Evolutionary conservation across 1,284 basidiomycete genomes (phyloP).

Genomic region (Ceratobasidium sp.): DNA sequence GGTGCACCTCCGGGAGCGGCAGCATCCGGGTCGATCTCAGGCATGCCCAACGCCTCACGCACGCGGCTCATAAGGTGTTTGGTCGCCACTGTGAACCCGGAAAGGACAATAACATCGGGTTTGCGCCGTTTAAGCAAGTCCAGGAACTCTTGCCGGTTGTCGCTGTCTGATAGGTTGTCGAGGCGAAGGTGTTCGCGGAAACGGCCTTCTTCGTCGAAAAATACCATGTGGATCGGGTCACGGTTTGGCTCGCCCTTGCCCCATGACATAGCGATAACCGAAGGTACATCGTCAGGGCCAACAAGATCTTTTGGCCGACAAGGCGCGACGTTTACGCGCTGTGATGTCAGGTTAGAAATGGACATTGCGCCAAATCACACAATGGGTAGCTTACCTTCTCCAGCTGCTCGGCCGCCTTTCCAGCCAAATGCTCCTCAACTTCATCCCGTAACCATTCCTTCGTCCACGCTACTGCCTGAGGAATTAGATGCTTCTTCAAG

Average conservation of each 20-base stretch:
- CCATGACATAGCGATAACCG: constrained; percentile 93
- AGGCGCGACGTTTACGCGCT: constrained; percentile 63
- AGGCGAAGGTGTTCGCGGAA: constrained; percentile 89
- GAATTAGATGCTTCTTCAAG: constrained; percentile 82
- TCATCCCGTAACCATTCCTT: constrained; percentile 91
- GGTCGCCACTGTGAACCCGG: constrained; percentile 88
- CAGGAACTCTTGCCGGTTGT: constrained; percentile 76
- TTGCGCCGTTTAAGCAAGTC: constrained; percentile 83
- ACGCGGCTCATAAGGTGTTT: constrained; percentile 74
- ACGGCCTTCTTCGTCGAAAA: constrained; percentile 88
- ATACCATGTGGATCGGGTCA: constrained; percentile 88
- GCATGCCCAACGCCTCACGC: constrained; percentile 56
- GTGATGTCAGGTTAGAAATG: background rate
- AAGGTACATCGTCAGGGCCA: constrained; percentile 70
- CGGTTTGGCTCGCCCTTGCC: constrained; percentile 93
- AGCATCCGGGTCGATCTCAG: constrained; percentile 32
- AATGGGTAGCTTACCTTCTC: constrained; percentile 67
- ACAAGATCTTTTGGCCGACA: constrained; percentile 61
- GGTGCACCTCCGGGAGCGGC: constrained; percentile 41
- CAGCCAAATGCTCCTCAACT: constrained; percentile 85
- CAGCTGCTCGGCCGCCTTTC: constrained; percentile 72
- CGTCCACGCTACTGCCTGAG: constrained; percentile 85
- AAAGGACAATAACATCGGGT: constrained; percentile 90
- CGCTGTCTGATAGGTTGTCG: constrained; percentile 83
- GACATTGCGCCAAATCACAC: background rate